Conservation (phyloP, 352 stramenopile species). For the Phytophthora kernoviae region DNA sequence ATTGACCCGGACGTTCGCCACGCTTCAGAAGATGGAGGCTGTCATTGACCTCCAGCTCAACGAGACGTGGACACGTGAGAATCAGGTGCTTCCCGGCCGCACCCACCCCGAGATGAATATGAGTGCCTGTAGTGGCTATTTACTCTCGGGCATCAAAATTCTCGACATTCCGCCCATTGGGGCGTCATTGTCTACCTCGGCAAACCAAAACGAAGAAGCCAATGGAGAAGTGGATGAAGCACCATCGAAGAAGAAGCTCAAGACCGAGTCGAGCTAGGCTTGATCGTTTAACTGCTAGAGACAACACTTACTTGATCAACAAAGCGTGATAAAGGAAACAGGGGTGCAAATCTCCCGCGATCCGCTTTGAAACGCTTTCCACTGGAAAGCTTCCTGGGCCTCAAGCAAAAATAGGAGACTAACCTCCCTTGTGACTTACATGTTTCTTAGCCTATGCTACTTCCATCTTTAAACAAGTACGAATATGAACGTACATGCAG, state of each 20-base stretch:
- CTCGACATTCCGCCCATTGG: slow-evolving; percentile 33
- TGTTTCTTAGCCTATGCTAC: slow-evolving; percentile 2
- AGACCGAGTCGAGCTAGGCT: slow-evolving; percentile 17
- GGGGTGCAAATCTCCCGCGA: too few species aligned
- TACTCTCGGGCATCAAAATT: slow-evolving; percentile 95
- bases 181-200: not conserved
- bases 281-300: too few species aligned
- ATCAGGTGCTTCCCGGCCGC: slow-evolving; percentile 92
- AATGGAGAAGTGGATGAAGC: slow-evolving; percentile 3
- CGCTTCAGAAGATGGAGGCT: slow-evolving; percentile 88
- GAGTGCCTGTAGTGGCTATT: slow-evolving; percentile 94
- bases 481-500: not conserved
- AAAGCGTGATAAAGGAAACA: too few species aligned
- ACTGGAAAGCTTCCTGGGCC: too few species aligned
- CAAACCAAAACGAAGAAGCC: not conserved
- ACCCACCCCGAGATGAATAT: slow-evolving; percentile 98
- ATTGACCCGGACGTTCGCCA: slow-evolving; percentile 89
- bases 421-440: slow-evolving; percentile 8
- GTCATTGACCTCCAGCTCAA: slow-evolving; percentile 95
- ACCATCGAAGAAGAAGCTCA: slow-evolving; percentile 29
- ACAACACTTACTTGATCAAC: too few species aligned
- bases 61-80: slow-evolving; percentile 96
- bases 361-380: too few species aligned
- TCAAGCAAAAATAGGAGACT: too few species aligned
- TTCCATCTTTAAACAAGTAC: not conserved